Evolutionary conservation across 106 monocot genomes (phyloP), one percentile per base, ranked within the genome.

Genomic region (Gastrodia elata): DNA sequence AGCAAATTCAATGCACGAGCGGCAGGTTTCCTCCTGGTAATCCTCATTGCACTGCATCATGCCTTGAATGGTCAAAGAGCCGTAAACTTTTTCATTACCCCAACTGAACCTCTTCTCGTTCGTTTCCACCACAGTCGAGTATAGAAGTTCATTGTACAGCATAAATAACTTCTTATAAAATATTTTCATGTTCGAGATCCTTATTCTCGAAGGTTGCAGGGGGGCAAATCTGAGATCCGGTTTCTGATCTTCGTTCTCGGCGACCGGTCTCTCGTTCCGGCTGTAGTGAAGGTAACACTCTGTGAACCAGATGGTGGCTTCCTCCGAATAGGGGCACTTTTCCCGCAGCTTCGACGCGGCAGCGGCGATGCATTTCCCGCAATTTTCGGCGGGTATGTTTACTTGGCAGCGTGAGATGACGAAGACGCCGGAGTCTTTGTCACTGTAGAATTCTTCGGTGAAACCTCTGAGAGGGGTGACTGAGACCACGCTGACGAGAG

Each of bases 1-100:
- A 15, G 83, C 81, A 10, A 58, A 35, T 14, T 79, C 64, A 25
- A 84, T 6, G 74, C 88, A 88, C 72, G 75, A 80, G 3, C 68
- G 77, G 43, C 88, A 88, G 25, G 24, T 10, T 58, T 55, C 20
- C 3, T 82, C 39, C 22, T 43, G 35, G 16, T 85, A 39, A 30
- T 85, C 85, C 35, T 41, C n/a, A n/a, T 80, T 88, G 82, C 85
- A 88, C 80, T 85, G 85, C 38, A 72, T 77, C 64, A 88, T 71
- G 39, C 72, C 88, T 64, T 88, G 83, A 16, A 81, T 75, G 2
- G 81, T 77, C 32, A 78, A 65, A 0, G 46, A 39, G 25, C 56
- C 59, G n/a, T n/a, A n/a, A n/a, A n/a, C n/a, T n/a, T n/a, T n/a
- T 48, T 84, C 78, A 68, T 40, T 22, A 11, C 30, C 55, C 56